Conservation (phyloP, 139 green algal species). For the Chlamydomonas sp. region DNA sequence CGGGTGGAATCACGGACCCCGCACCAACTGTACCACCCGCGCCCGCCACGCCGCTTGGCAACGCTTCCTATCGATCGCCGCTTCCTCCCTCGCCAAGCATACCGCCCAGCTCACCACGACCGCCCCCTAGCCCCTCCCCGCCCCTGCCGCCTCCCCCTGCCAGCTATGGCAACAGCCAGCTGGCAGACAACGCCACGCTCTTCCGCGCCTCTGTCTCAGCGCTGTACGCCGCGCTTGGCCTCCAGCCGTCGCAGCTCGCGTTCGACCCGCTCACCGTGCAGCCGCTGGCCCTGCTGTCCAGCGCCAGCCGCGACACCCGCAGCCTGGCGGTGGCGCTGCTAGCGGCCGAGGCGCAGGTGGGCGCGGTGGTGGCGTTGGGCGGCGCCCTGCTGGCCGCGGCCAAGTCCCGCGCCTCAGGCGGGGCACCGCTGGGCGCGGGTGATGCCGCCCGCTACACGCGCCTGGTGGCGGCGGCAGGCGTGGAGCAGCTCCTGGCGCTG, state of each 20-base stretch:
- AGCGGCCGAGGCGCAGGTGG: conserved; percentile 2
- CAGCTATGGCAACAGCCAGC: too few species aligned
- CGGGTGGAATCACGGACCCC: too few species aligned
- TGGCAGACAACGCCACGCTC: neutral
- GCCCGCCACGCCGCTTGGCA: too few species aligned
- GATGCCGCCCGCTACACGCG: neutral
- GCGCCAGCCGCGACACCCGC: neutral
- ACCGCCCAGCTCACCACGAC: too few species aligned
- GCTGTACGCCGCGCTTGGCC: conserved; percentile 6
- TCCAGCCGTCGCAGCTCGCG: neutral
- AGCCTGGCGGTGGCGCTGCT: conserved; percentile 13
- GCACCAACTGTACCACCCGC: too few species aligned
- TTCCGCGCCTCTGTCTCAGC: neutral
- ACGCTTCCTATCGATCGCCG: too few species aligned
- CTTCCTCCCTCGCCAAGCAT: too few species aligned
- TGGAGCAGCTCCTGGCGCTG: neutral
- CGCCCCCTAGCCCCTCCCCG: too few species aligned
- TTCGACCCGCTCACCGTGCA: conserved; percentile 10
- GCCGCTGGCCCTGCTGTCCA: conserved; percentile 2
- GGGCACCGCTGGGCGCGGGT: neutral
- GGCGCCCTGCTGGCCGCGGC: neutral
- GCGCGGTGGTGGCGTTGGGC: neutral
- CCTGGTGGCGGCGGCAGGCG: neutral
- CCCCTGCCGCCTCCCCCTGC: too few species aligned
- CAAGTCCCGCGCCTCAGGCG: neutral